Base-by-base conservation (phyloP, 805 yeast species). In the Schwanniomyces polymorphus region DNA sequence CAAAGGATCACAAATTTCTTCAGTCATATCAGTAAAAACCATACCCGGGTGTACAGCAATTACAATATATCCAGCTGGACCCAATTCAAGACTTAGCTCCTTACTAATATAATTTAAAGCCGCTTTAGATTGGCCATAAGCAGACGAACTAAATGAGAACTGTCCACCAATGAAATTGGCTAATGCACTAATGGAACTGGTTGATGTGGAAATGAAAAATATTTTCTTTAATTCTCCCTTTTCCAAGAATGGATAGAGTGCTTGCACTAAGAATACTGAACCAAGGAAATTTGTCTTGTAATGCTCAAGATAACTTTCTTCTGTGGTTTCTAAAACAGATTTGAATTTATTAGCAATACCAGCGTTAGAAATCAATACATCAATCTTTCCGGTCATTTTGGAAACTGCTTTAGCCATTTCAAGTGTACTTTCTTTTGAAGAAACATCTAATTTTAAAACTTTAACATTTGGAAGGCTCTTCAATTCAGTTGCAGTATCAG, bases 1-100 rank as follows among this genome's bases (percentile, higher is more conserved):
- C 14, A 44, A n/a, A 33, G 3, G 21, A n/a, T 8, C 41, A 27
- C 38, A 6, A 29, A 42, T 50, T 16, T 25, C 35, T 3, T 33
- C 43, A 4, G 60, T 64, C 67, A 65, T 61, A 41, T 72, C 76
- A 31, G 70, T 67, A n/a, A 43, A n/a, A 11, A 74, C 75, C 10
- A 60, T 29, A 33, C 78, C 78, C 0, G 79, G 79, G 44, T 69
- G 72, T 11, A 71, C 11, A 12, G 70, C 52, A 21, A 68, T 50
- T 33, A 65, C 58, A 10, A 56, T 61, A 46, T 60, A 66, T 0
- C 59, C 64, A 31, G 64, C 59, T 17, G 41, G 26, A 0, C 21
- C 49, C 29, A 60, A 43, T 43, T 70, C 74, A 27, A 18, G n/a
- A 34, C 64, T 51, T 33, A 71, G 31, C 16, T 60, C 58, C 35